phyloP scores from a whole-genome alignment of 176 grass and related monocot species.

The Saccharum officinarum region DNA sequence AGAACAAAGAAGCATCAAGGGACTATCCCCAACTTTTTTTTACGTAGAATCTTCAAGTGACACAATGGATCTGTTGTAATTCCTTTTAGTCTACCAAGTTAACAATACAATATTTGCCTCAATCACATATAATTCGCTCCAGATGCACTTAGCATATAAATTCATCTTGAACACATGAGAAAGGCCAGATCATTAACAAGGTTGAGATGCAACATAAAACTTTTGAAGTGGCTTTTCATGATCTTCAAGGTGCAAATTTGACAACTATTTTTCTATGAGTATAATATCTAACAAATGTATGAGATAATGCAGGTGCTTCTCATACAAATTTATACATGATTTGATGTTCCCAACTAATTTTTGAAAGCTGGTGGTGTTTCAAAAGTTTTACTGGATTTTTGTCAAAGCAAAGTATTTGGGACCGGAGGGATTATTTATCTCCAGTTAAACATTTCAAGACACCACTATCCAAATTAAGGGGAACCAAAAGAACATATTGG shows the following conservation, averaged over 20 bases:
- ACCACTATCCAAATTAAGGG: neutral
- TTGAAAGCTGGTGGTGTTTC: neutral
- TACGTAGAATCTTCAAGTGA: neutral
- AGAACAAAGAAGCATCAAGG: neutral
- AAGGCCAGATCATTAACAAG: neutral
- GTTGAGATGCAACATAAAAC: neutral
- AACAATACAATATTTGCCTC: neutral
- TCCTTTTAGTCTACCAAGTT: neutral
- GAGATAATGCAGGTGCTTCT: neutral
- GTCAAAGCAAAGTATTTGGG: neutral
- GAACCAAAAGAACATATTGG: neutral
- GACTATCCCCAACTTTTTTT: neutral
- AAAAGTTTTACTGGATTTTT: neutral
- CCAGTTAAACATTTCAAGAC: neutral
- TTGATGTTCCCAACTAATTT: neutral
- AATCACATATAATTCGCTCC: neutral
- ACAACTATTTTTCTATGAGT: neutral
- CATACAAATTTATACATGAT: neutral
- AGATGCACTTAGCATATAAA: neutral
- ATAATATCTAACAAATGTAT: neutral
- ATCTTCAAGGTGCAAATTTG: neutral
- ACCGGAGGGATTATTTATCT: neutral
- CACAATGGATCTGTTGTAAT: neutral
- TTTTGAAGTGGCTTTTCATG: neutral
- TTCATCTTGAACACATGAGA: neutral